Percentiles rank a stretch among this genome's conserved stretches.
phyloP scores from a whole-genome alignment of 495 filamentous ascomycete genomes.

The Annulohypoxylon moriforme region DNA sequence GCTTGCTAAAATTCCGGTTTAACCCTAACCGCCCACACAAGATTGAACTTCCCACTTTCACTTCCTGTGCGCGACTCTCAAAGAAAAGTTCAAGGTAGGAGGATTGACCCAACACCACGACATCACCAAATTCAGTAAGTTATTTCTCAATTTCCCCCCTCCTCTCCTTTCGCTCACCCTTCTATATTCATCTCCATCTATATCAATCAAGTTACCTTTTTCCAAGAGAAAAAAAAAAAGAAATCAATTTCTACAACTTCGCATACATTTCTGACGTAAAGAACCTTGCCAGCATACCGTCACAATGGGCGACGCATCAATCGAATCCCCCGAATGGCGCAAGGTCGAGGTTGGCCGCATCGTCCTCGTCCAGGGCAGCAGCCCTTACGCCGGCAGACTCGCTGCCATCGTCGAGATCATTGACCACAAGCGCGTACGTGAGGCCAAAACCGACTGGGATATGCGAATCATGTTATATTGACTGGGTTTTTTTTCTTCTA shows the following conservation, averaged over 20 bases:
- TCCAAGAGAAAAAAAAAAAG: background rate
- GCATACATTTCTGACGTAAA: constrained; percentile 35
- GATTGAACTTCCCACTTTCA: constrained; percentile 36
- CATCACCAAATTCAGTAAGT: constrained; percentile 43
- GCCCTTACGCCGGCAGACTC: constrained; percentile 82
- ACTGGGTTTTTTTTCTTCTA: constrained; percentile 58
- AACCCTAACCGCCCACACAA: constrained; percentile 46
- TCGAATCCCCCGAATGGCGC: constrained; percentile 84
- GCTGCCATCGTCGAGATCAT: constrained; percentile 98
- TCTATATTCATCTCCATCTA: background rate
- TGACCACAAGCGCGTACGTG: constrained; percentile 99
- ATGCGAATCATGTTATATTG: constrained; percentile 33
- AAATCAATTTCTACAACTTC: background rate
- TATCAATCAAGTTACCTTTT: background rate
- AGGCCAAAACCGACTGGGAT: constrained; percentile 17
- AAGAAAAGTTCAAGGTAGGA: constrained; percentile 44
- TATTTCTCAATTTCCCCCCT: background rate
- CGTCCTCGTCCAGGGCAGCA: constrained; percentile 80
- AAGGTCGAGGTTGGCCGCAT: constrained; percentile 97
- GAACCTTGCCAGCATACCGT: constrained; percentile 38
- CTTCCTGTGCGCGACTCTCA: constrained; percentile 33
- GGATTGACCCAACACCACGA: constrained; percentile 40
- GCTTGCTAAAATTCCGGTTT: constrained; percentile 36
- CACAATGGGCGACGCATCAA: constrained; percentile 67
- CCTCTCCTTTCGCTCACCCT: background rate